Conservation (phyloP, 1,284 basidiomycete species). For the Ganoderma sinense region DNA sequence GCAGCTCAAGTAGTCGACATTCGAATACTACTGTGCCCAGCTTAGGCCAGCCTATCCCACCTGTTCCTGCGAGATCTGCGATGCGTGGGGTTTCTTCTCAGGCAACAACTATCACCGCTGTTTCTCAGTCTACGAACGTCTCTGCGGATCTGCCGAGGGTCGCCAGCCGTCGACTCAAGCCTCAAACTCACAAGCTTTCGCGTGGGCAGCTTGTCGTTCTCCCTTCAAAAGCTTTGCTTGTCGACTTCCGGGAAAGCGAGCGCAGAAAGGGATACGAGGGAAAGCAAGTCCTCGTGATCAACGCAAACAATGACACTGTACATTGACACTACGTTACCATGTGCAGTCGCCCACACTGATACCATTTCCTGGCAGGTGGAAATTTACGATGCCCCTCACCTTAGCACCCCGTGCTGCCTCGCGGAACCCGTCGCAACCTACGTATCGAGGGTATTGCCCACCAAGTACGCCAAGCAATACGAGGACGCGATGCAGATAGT, state of each 20-base stretch:
- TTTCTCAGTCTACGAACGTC: slow-evolving; percentile 9
- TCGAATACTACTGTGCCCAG: not conserved
- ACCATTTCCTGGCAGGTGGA: slow-evolving; percentile 44
- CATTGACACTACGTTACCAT: slow-evolving; percentile 1
- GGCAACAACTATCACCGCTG: slow-evolving; percentile 23
- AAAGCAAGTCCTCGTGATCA: slow-evolving; percentile 54
- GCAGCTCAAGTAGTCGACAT: not conserved
- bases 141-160: slow-evolving; percentile 28
- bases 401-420: slow-evolving; percentile 56
- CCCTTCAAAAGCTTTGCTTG: slow-evolving; percentile 54
- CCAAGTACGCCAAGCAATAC: slow-evolving; percentile 52
- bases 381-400: slow-evolving; percentile 55
- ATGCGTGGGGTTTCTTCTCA: slow-evolving; percentile 18
- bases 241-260: slow-evolving; percentile 64
- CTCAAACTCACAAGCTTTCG: slow-evolving; percentile 55
- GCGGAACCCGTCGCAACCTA: slow-evolving; percentile 49
- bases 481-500: slow-evolving; percentile 53
- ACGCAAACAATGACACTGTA: slow-evolving; percentile 46
- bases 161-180: slow-evolving; percentile 46
- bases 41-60: slow-evolving; percentile 4
- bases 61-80: not conserved
- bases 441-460: slow-evolving; percentile 46
- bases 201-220: slow-evolving; percentile 57
- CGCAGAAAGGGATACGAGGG: slow-evolving; percentile 54
- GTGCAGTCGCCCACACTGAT: not conserved